A percentile compares a stretch with the other conserved stretches of the same genome.
These are phyloP conservation scores for Mycena alexandri DNA, from an alignment of 768 basidiomycete species.

Conservation along the genomic window DNA sequence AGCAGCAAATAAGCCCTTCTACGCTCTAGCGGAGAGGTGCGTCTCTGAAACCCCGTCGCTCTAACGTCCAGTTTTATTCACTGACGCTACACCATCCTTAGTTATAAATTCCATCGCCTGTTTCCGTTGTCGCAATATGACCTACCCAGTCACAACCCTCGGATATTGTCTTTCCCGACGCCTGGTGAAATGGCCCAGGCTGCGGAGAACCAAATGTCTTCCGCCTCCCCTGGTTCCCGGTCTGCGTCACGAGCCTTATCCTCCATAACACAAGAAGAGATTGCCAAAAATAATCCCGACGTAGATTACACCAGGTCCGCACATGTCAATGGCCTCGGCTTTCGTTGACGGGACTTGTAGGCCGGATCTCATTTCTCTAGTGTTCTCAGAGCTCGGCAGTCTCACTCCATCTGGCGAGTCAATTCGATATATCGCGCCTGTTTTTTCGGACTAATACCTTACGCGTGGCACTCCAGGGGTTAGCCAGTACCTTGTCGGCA, in stretches of 20 bases:
- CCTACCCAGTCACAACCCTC: conserved; percentile 84
- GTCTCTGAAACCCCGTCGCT: conserved; percentile 35
- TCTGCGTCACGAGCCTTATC: conserved; percentile 42
- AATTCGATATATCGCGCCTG: neutral
- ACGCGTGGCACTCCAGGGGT: conserved; percentile 70
- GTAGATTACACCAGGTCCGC: conserved; percentile 93
- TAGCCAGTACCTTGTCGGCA: conserved; percentile 82
- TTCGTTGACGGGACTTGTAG: conserved; percentile 52
- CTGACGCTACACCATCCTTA: conserved; percentile 51
- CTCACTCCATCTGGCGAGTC: conserved; percentile 69
- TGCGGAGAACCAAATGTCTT: conserved; percentile 25
- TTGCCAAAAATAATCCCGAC: conserved; percentile 85
- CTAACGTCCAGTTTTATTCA: conserved; percentile 36
- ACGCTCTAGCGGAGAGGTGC: conserved; percentile 93
- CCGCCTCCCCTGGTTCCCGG: conserved; percentile 31
- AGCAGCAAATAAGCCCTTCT: conserved; percentile 95
- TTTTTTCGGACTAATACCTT: neutral
- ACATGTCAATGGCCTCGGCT: conserved; percentile 33
- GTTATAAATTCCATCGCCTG: conserved; percentile 97
- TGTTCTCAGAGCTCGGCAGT: conserved; percentile 95
- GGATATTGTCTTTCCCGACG: conserved; percentile 78
- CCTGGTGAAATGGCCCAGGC: conserved; percentile 32
- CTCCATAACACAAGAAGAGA: conserved; percentile 85
- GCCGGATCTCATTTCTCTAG: conserved; percentile 93
- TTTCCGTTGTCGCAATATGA: conserved; percentile 95